Evolutionary conservation across 2,329 filamentous ascomycete genomes (phyloP), one percentile per base, ranked within the genome.

Genomic region (Coniochaeta prunicola): DNA sequence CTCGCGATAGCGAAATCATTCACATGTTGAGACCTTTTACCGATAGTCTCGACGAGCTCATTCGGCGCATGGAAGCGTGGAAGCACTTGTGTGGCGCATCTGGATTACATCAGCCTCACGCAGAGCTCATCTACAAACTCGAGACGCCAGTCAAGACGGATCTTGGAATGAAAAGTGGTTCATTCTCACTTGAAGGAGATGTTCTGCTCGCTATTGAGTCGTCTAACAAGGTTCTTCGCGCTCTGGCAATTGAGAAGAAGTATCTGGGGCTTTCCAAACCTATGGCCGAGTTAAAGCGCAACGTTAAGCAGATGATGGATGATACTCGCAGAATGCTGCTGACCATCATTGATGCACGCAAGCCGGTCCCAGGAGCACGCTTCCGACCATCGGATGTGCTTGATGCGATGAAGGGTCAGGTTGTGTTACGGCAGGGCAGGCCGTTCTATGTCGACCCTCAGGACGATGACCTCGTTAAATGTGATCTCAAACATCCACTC

Each of bases 401-500:
- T 3, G 19, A 48, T 21, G 7, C 42, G 5, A 24, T 15, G 19
- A 28, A 48, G 33, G 33, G 33, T 13, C 33, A 48, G 42, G 42
- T 48, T 21, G 17, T 21, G 10, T 8, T 48, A 28, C 7, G 42
- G n/a, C 19, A 21, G 24, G 42, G 42, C 42, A 48, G 19, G 10
- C 42, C 42, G 21, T 24, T 21, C 24, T 48, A 48, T 28, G 7
- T 48, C 24, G 42, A 48, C 24, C 42, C 42, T 9, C 4, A 9
- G 3, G 19, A 28, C 19, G 13, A 48, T 21, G 42, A 24, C 19
- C 6, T 48, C 3, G 24, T 24, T 9, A 21, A 13, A 19, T 21
- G 19, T 48, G 19, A 9, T 19, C 24, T n/a, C 8, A 10, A 58
- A 56, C 59, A 62, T 56, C 60, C 60, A 8, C 28, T 57, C 7